phyloP scores from a whole-genome alignment of 306 rosid species.

The Phaseolus lunatus region DNA sequence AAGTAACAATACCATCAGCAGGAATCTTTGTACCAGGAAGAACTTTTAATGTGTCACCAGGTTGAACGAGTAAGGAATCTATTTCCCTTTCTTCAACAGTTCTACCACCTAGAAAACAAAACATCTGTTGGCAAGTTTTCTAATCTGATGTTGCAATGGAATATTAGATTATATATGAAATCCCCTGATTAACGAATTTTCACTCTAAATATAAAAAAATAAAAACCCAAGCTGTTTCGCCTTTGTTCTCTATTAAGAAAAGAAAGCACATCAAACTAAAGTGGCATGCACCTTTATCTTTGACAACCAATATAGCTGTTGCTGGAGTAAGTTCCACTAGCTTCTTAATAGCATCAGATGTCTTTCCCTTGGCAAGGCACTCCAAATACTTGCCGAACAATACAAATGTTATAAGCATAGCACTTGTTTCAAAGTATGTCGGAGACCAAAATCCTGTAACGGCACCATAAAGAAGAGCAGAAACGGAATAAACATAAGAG shows the following conservation, averaged over 20 bases:
- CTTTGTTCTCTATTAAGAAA: slow-evolving; percentile 16
- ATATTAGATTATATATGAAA: slow-evolving; percentile 14
- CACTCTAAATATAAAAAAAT: not conserved
- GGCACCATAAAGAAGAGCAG: slow-evolving; percentile 88
- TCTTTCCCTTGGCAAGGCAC: slow-evolving; percentile 91
- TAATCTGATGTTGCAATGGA: not conserved
- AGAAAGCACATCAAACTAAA: slow-evolving; percentile 23
- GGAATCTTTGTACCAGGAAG: slow-evolving; percentile 88
- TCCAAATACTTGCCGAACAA: slow-evolving; percentile 91
- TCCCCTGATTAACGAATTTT: not conserved
- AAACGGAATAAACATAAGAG: slow-evolving; percentile 83
- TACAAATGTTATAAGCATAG: slow-evolving; percentile 94
- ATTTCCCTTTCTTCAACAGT: slow-evolving; percentile 77
- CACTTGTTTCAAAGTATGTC: slow-evolving; percentile 91
- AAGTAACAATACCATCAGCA: slow-evolving; percentile 76
- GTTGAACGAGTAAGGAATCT: slow-evolving; percentile 77
- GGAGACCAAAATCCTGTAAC: slow-evolving; percentile 92
- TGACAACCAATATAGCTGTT: slow-evolving; percentile 71
- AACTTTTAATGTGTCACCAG: slow-evolving; percentile 81
- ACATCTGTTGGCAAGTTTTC: slow-evolving; percentile 22
- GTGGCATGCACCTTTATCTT: slow-evolving; percentile 66
- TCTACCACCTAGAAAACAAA: slow-evolving; percentile 61
- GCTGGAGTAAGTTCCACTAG: slow-evolving; percentile 89
- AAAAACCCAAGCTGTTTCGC: not conserved
- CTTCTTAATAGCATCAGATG: slow-evolving; percentile 95